Percentiles rank a stretch among this genome's conserved stretches.
phyloP scores from a whole-genome alignment of 495 filamentous ascomycete genomes.

The Xanthoparmelia taractica region DNA sequence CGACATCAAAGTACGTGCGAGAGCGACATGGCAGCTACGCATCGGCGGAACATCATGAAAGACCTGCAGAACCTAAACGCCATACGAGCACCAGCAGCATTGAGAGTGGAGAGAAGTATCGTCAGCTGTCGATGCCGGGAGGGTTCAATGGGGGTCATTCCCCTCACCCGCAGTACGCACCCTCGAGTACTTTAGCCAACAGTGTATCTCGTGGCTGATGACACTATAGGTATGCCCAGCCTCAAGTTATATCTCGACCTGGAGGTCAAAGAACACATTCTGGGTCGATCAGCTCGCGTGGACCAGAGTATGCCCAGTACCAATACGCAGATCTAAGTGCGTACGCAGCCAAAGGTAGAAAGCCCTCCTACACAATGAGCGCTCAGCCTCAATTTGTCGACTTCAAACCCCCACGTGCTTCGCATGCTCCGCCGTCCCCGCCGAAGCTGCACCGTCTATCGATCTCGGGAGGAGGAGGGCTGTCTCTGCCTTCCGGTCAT shows the following conservation, averaged over 20 bases:
- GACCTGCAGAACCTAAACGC: conserved; percentile 31
- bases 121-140: conserved; percentile 29
- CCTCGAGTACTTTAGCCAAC: neutral
- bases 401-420: conserved; percentile 33
- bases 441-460: conserved; percentile 42
- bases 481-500: conserved; percentile 21
- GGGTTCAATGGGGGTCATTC: conserved; percentile 24
- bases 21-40: conserved; percentile 43
- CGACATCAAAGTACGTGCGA: conserved; percentile 26
- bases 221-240: conserved; percentile 26
- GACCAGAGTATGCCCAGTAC: conserved; percentile 26
- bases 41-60: conserved; percentile 43
- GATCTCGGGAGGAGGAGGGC: conserved; percentile 30
- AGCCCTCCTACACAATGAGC: conserved; percentile 27
- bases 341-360: conserved; percentile 24
- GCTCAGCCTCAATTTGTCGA: conserved; percentile 38
- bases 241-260: conserved; percentile 21
- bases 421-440: conserved; percentile 27
- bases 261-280: conserved; percentile 22
- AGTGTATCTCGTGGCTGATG: conserved; percentile 1
- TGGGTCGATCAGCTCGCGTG: conserved; percentile 18
- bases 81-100: conserved; percentile 20
- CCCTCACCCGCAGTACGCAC: conserved; percentile 26
- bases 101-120: conserved; percentile 27
- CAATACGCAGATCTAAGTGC: conserved; percentile 32